Evolutionary conservation across 2,329 filamentous ascomycete genomes (phyloP).

Genomic region (Fusarium buxicola): DNA sequence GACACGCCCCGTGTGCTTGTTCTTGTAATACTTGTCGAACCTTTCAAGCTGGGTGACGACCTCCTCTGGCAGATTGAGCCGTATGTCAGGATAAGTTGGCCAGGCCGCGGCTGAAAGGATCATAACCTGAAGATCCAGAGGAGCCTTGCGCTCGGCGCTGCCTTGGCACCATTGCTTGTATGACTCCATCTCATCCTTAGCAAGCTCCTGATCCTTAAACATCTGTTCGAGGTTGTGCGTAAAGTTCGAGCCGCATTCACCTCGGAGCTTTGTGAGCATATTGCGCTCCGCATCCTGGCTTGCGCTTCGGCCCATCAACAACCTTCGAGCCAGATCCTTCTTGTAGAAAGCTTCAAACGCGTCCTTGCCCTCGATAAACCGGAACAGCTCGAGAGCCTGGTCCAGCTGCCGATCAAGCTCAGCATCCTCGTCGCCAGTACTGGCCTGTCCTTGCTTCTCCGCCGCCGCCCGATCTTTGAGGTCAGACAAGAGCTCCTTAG

Average conservation of each 20-base stretch:
- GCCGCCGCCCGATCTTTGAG: slow-evolving; percentile 66
- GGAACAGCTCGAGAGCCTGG: slow-evolving; percentile 91
- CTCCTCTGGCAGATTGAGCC: slow-evolving; percentile 78
- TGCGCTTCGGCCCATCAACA: slow-evolving; percentile 92
- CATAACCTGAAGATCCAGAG: slow-evolving; percentile 79
- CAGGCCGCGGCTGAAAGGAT: slow-evolving; percentile 92
- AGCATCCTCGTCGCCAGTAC: slow-evolving; percentile 86
- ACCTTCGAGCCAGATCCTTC: slow-evolving; percentile 88
- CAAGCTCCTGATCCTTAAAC: slow-evolving; percentile 98
- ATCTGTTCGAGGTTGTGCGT: slow-evolving; percentile 98
- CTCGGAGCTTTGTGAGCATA: slow-evolving; percentile 92
- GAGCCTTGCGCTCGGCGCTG: slow-evolving; percentile 59
- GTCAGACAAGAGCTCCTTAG: slow-evolving; percentile 74
- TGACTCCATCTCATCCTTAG: slow-evolving; percentile 90
- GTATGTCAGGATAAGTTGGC: slow-evolving; percentile 86
- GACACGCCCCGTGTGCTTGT: slow-evolving; percentile 88
- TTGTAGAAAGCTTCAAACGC: slow-evolving; percentile 99
- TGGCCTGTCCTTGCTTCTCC: slow-evolving; percentile 72
- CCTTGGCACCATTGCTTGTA: slow-evolving; percentile 78
- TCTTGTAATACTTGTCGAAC: slow-evolving; percentile 88
- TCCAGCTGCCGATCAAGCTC: slow-evolving; percentile 94
- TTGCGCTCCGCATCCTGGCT: slow-evolving; percentile 95
- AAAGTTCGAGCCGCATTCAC: slow-evolving; percentile 92
- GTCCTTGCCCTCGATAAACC: slow-evolving; percentile 96
- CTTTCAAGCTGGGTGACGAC: slow-evolving; percentile 81